Evolutionary conservation across 176 grass and related monocot species (phyloP).

Genomic region (sorghum (Sorghum bicolor)): DNA sequence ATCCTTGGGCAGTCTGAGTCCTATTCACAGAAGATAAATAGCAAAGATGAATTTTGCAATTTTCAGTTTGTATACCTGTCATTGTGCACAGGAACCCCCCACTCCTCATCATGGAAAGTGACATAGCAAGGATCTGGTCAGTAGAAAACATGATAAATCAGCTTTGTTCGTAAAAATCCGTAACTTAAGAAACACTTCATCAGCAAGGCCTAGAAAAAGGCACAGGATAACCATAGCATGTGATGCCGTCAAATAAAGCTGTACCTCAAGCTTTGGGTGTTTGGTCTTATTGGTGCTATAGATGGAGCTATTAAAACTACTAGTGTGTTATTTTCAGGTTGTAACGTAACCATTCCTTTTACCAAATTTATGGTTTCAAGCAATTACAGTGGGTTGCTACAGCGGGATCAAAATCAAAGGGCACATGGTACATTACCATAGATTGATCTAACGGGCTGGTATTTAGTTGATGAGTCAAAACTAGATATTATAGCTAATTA

Average conservation of each 20-base stretch:
- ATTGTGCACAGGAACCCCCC: slow-evolving; percentile 84
- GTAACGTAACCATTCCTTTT: background rate
- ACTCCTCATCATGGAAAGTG: slow-evolving; percentile 95
- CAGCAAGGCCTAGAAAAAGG: slow-evolving; percentile 30
- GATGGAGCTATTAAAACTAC: slow-evolving; percentile 19
- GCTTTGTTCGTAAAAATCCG: slow-evolving; percentile 31
- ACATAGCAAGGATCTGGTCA: slow-evolving; percentile 71
- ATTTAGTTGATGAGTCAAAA: background rate
- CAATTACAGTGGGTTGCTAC: background rate
- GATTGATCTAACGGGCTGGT: background rate
- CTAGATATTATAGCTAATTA: slow-evolving; percentile 2
- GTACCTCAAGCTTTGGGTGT: slow-evolving; percentile 21
- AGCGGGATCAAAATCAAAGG: background rate
- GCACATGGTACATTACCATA: background rate
- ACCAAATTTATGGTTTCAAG: slow-evolving; percentile 4
- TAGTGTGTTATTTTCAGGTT: background rate
- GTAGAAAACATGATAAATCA: slow-evolving; percentile 9
- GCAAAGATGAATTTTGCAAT: background rate
- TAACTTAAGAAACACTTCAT: slow-evolving; percentile 49
- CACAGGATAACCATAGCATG: slow-evolving; percentile 35
- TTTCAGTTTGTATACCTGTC: slow-evolving; percentile 58
- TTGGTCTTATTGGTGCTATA: slow-evolving; percentile 9
- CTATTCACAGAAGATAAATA: slow-evolving; percentile 15
- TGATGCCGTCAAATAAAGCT: slow-evolving; percentile 35
- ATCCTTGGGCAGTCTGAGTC: slow-evolving; percentile 14